phyloP scores from a whole-genome alignment of 768 basidiomycete genomes.

The Mycena amicta region DNA sequence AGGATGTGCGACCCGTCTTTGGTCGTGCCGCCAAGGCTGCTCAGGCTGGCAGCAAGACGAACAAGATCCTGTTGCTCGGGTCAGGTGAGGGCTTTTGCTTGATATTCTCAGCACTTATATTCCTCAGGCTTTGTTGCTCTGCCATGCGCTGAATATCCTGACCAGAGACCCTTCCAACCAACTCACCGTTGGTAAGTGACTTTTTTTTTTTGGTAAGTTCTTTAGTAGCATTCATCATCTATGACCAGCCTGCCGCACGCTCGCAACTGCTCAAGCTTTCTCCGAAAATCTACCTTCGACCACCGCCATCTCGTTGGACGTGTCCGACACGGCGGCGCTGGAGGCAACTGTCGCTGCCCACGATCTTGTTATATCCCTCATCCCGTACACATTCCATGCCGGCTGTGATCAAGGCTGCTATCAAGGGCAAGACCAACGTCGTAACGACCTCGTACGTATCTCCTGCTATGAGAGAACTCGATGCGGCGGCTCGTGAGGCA shows the following conservation, averaged over 20 bases:
- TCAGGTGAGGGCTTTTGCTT: background rate
- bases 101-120: background rate
- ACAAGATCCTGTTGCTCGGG: conserved; percentile 85
- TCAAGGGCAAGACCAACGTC: conserved; percentile 87
- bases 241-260: conserved; percentile 79
- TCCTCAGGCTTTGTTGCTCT: conserved; percentile 93
- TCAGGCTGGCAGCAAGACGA: conserved; percentile 46
- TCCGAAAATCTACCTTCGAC: conserved; percentile 68
- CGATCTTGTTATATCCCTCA: conserved; percentile 94
- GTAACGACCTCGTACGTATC: conserved; percentile 97
- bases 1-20: conserved; percentile 72
- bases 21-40: conserved; percentile 60
- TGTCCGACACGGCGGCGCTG: conserved; percentile 66
- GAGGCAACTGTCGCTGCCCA: conserved; percentile 81
- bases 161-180: conserved; percentile 77
- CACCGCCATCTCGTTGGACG: conserved; percentile 81
- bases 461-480: conserved; percentile 86
- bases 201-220: background rate
- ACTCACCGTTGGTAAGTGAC: conserved; percentile 75
- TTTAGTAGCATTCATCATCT: conserved; percentile 1
- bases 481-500: conserved; percentile 78
- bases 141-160: conserved; percentile 95
- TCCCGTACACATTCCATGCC: conserved; percentile 94
- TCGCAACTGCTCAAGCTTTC: conserved; percentile 72
- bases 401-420: conserved; percentile 87